These are phyloP conservation scores for Trametes villosa DNA, from an alignment of 768 basidiomycete genomes.

Conservation along the genomic window DNA sequence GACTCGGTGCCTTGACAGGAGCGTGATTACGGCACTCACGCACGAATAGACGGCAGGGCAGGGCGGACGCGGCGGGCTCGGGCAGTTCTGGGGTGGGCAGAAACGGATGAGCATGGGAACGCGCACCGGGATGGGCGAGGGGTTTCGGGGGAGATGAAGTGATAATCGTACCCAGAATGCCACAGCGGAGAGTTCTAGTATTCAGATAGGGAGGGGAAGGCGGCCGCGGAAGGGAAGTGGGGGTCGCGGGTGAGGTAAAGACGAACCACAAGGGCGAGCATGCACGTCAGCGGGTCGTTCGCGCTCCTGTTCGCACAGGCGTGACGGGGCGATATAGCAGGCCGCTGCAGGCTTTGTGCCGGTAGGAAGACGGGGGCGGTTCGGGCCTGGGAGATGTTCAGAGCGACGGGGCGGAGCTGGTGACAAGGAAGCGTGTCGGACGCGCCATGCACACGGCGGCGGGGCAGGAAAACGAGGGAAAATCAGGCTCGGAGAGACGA, in stretches of 20 bases:
- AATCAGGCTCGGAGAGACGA: not conserved
- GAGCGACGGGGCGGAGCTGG: constrained; percentile 10
- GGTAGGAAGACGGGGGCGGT: constrained; percentile 7
- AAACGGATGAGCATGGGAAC: constrained; percentile 25
- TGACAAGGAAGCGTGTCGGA: constrained; percentile 2
- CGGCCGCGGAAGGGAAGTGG: constrained; percentile 18
- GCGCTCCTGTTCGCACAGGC: constrained; percentile 16
- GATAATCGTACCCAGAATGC: constrained; percentile 26
- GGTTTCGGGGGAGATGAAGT: constrained; percentile 12
- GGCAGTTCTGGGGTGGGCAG: constrained; percentile 15
- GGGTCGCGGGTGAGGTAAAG: constrained; percentile 16
- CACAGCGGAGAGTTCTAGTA: constrained; percentile 17
- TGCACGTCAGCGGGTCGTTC: constrained; percentile 24
- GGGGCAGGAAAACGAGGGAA: not conserved
- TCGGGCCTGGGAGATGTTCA: constrained; percentile 8
- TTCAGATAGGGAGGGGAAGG: constrained; percentile 20
- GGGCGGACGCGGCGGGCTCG: constrained; percentile 2
- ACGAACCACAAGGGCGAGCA: constrained; percentile 22
- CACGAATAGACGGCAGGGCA: constrained; percentile 13
- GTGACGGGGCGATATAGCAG: constrained; percentile 8
- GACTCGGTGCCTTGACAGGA: not conserved
- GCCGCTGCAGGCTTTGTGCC: constrained; percentile 1
- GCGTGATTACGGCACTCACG: constrained; percentile 16
- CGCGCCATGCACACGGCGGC: constrained; percentile 13
- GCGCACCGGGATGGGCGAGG: constrained; percentile 7